Evolutionary conservation across 2,329 filamentous ascomycete genomes (phyloP), one percentile per base, ranked within the genome.

Genomic region (Xylaria sp.): DNA sequence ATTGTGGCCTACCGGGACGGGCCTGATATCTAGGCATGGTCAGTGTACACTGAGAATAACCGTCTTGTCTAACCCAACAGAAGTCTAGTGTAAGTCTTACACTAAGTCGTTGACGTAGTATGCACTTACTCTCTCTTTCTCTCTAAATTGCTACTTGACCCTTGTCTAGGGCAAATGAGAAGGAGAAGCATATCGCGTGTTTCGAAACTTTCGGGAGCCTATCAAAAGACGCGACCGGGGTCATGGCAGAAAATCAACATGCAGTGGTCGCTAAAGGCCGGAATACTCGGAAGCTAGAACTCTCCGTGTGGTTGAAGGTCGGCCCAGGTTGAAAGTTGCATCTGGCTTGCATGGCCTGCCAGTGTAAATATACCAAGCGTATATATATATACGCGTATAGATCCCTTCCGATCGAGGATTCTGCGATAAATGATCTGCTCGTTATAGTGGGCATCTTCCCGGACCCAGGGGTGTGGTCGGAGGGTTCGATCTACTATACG

Each of bases 131-230:
- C 28, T 28, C 28, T 28, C 28, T 28, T 4, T 4, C 28, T 28
- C 28, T 28, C 28, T 33, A 31, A 20, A 31, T 15, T n/a, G 3
- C 46, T 23, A 36, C 62, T 36, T 52, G 13, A 52, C n/a, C 55
- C 59, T 52, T 52, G 25, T 68, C 62, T 18, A 41, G 54, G 63
- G 66, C 39, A 68, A 66, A 70, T 70, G 65, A 65, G 65, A 70
- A 70, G 65, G 68, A 70, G 51, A 46, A 52, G 51, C 61, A 55
- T 33, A 43, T 58, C 39, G 55, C 43, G 36, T 54, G 52, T 62
- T 66, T 58, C 63, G 28, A 62, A 69, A 48, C 57, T 13, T 62
- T 59, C 2, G 43, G 67, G 67, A 64, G 48, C 41, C 63, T 56
- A 66, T 66, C 63, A 69, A 58, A 36, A 58, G 43, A 9, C 33